phyloP scores from a whole-genome alignment of 352 stramenopile genomes.

The Globisporangium lucens region DNA sequence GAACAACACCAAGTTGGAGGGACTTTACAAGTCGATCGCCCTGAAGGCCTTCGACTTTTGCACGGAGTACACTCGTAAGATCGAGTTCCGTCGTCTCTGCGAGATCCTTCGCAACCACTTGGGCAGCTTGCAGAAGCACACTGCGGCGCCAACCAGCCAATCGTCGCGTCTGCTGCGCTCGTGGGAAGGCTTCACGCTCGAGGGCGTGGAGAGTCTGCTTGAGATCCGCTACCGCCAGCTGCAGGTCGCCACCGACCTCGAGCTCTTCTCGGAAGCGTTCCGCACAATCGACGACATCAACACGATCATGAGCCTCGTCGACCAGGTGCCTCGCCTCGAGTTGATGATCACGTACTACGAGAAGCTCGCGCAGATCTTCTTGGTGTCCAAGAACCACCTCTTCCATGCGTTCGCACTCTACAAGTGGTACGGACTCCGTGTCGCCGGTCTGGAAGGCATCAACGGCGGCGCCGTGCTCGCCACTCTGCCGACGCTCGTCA shows the following conservation, averaged over 20 bases:
- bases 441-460: constrained; percentile 80
- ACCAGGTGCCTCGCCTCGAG: constrained; percentile 90
- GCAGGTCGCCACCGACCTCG: constrained; percentile 92
- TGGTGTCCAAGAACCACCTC: constrained; percentile 95
- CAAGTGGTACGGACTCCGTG: constrained; percentile 93
- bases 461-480: constrained; percentile 37
- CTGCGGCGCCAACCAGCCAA: constrained; percentile 58
- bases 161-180: constrained; percentile 87
- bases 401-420: constrained; percentile 97
- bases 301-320: constrained; percentile 92
- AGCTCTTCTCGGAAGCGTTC: constrained; percentile 98
- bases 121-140: constrained; percentile 93
- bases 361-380: constrained; percentile 97
- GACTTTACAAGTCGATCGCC: constrained; percentile 73
- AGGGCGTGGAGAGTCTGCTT: constrained; percentile 95
- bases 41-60: constrained; percentile 85
- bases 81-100: constrained; percentile 96
- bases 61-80: constrained; percentile 88
- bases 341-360: constrained; percentile 98
- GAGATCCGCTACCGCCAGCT: constrained; percentile 97
- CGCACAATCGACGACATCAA: constrained; percentile 99
- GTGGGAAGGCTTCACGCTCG: constrained; percentile 95
- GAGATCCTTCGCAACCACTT: constrained; percentile 98
- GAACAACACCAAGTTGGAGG: constrained; percentile 92
- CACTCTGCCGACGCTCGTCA: constrained; percentile 50